Evolutionary conservation across 257 asterid species (phyloP).

Genomic region (Solanum piurae): DNA sequence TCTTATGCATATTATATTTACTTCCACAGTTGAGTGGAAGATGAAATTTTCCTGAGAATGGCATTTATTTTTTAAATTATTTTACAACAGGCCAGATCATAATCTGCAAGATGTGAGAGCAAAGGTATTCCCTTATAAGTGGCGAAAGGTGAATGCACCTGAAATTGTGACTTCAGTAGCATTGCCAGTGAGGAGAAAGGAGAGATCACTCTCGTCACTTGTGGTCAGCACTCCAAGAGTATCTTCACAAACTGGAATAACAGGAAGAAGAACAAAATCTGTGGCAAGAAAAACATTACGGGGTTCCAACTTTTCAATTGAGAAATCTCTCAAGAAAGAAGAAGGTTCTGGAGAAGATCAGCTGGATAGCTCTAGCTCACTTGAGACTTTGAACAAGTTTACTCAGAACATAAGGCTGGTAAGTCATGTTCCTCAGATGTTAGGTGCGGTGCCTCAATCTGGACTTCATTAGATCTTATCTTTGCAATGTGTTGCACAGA

Average conservation of each 20-base stretch:
- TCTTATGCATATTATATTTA: not conserved
- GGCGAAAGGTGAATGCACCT: slow-evolving; percentile 63
- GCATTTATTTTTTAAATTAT: not conserved
- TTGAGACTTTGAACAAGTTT: slow-evolving; percentile 49
- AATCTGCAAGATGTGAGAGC: slow-evolving; percentile 87
- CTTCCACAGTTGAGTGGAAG: not conserved
- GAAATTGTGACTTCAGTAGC: slow-evolving; percentile 52
- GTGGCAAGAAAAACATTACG: slow-evolving; percentile 68
- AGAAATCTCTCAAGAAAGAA: slow-evolving; percentile 64
- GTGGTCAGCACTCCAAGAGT: slow-evolving; percentile 96
- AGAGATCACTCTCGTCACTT: slow-evolving; percentile 89
- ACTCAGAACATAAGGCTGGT: slow-evolving; percentile 67
- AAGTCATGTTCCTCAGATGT: slow-evolving; percentile 11
- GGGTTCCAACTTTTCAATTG: slow-evolving; percentile 73
- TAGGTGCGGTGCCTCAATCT: not conserved
- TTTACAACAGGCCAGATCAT: slow-evolving; percentile 69
- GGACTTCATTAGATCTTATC: not conserved
- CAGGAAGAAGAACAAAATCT: slow-evolving; percentile 87
- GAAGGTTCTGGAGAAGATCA: slow-evolving; percentile 55
- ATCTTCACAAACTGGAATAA: slow-evolving; percentile 74
- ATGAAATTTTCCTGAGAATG: not conserved
- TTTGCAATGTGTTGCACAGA: not conserved
- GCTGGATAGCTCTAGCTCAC: slow-evolving; percentile 73
- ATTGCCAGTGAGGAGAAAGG: slow-evolving; percentile 89
- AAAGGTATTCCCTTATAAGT: slow-evolving; percentile 83